Evolutionary conservation across 768 basidiomycete genomes (phyloP), one percentile per base, ranked within the genome.

Genomic region (Hemileccinum impolitum): DNA sequence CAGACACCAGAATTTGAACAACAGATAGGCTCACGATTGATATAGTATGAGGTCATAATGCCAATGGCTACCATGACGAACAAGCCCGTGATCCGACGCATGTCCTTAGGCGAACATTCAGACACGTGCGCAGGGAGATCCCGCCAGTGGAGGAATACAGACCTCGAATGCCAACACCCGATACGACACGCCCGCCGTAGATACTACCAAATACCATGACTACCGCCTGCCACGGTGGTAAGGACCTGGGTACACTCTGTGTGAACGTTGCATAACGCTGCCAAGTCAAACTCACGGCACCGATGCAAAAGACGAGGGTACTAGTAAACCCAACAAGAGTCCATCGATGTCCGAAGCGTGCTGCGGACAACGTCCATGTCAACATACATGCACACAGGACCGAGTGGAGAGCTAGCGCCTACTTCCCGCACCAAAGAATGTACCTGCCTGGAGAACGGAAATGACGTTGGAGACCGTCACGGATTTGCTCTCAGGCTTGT

Each of bases 71-170:
- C 90, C 80, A 90, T 85, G 65, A 94, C 81, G 76, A 92, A 92
- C 28, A 88, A 61, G 38, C 90, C 90, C 0, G 88, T 91, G 55
- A 93, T 89, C 42, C 87, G 77, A 52, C 92, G 84, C 6, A 91
- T 86, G 18, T 89, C 76, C 63, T 92, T 94, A 5, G 93, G 93
- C 3, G 84, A 77, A 64, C 90, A 91, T 65, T 94, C 93, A 10
- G 87, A 85, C 18, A 93, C 90, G 61, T 81, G 94, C 1, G 89
- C 83, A 6, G 91, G 93, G 80, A 89, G 56, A 93, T 90, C 6
- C 77, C 85, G 56, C 92, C 91, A 43, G n/a, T n/a, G n/a, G n/a
- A n/a, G n/a, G n/a, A n/a, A n/a, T n/a, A n/a, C n/a, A n/a, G n/a
- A n/a, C n/a, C n/a, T n/a, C n/a, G n/a, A n/a, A 93, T 84, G 34